Percentiles rank a stretch among this genome's conserved stretches.
These are phyloP conservation scores for Fraxinus xanthoxyloides DNA, from an alignment of 305 asterid species.

Conservation along the genomic window DNA sequence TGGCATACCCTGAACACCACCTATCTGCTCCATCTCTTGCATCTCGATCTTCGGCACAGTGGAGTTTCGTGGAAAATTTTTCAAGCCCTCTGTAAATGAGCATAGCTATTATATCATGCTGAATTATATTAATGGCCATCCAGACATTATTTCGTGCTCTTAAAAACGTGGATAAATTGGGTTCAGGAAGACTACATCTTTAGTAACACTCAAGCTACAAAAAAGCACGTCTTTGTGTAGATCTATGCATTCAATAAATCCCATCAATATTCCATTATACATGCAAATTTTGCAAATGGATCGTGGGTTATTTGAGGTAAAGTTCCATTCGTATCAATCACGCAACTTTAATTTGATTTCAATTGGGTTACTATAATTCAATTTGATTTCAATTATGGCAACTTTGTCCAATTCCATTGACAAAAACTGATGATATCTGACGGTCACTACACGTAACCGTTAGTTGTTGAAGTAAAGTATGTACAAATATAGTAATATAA, in stretches of 20 bases:
- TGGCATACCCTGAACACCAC: conserved; percentile 52
- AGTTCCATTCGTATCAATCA: neutral
- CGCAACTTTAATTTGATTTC: neutral
- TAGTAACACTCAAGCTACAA: neutral
- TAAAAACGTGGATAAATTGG: neutral
- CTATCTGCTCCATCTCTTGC: conserved; percentile 65
- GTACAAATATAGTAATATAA: neutral
- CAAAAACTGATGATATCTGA: neutral
- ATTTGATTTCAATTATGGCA: neutral
- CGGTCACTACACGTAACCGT: neutral
- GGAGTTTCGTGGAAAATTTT: conserved; percentile 54
- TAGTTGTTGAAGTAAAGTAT: neutral
- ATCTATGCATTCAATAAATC: neutral
- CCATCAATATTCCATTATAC: neutral
- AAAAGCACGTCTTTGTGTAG: neutral
- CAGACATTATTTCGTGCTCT: neutral
- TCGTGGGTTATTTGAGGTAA: neutral
- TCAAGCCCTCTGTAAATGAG: conserved; percentile 75
- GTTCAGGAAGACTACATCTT: neutral
- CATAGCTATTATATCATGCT: neutral
- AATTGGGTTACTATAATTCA: neutral
- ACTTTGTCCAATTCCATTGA: neutral
- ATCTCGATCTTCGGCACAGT: conserved; percentile 49
- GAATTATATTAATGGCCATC: neutral
- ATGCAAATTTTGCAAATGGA: conserved; percentile 8